Conservation (phyloP, 2,329 filamentous ascomycete species). For the Fusarium buharicum region DNA sequence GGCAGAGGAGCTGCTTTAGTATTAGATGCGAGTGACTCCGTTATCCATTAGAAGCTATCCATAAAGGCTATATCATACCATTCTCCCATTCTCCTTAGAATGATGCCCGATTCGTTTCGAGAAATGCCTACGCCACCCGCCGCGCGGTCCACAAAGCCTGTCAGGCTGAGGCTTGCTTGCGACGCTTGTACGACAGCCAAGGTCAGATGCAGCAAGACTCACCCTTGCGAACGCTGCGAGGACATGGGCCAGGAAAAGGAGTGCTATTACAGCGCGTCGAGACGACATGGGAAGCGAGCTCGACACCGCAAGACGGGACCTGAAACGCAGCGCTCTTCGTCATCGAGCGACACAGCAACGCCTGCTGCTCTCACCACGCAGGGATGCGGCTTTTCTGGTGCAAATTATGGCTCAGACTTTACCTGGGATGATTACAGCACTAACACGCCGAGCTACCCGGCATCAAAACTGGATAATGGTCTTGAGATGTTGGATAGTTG, state of each 20-base stretch:
- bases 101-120: slow-evolving; percentile 18
- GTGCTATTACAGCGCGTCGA: slow-evolving; percentile 25
- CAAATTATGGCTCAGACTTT: slow-evolving; percentile 1
- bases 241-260: slow-evolving; percentile 22
- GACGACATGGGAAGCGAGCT: slow-evolving; percentile 24
- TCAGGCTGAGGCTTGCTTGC: slow-evolving; percentile 29
- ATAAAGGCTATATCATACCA: neutral
- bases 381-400: neutral
- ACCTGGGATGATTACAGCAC: slow-evolving; percentile 9
- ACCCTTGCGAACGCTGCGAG: slow-evolving; percentile 31
- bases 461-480: neutral
- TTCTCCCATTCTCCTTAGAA: neutral
- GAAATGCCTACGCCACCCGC: neutral
- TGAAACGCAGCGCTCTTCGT: slow-evolving; percentile 7
- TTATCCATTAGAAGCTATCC: neutral
- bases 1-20: neutral
- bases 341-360: slow-evolving; percentile 9
- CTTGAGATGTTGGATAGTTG: slow-evolving; percentile 18
- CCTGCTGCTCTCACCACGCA: neutral
- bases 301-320: slow-evolving; percentile 18
- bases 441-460: neutral
- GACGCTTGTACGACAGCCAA: slow-evolving; percentile 35
- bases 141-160: slow-evolving; percentile 17
- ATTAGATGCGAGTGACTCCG: slow-evolving; percentile 13
- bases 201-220: slow-evolving; percentile 34